Evolutionary conservation across 331 rosid genomes (phyloP), one percentile per base, ranked within the genome.

Genomic region (Malus hybrid): DNA sequence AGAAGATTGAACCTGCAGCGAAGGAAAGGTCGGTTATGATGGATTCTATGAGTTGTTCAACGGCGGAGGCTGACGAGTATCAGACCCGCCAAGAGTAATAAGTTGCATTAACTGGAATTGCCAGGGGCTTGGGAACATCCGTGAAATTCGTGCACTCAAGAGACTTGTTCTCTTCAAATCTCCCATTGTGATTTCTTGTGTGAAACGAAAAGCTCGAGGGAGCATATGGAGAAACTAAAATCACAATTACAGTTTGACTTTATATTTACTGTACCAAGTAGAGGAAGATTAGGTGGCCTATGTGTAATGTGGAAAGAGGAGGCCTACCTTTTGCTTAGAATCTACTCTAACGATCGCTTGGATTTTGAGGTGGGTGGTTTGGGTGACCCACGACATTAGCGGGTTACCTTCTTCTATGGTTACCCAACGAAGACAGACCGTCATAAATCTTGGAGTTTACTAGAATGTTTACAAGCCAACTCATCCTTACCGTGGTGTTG

Each of bases 381-480:
- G 10, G 22, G 20, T 6, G 10, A 53, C 10, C 3, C 58, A 15
- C 19, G 0, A 2, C 22, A 15, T 5, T 53, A 9, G 58, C 0
- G 0, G 0, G 3, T 53, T 53, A 53, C 58, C 1, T 15, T 15
- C 1, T 53, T 53, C 1, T 53, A 18, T 53, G 58, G 58, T 2
- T 53, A 53, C 3, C 58, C 4, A 2, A 3, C 3, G 0, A 0
- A 15, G 19, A 19, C 1, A 0, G 22, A 53, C 0, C 3, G 4
- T 2, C 58, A 53, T 53, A 53, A 53, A 6, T 53, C 22, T 0
- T 53, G 58, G 58, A 53, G 58, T 15, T 52, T 53, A 6, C 10
- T 53, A 0, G 1, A 19, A 2, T 4, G 0, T 6, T 53, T 53
- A 15, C 4, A 2, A 2, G 19, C 58, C 58, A 2, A 53, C 0